These are phyloP conservation scores for Amanita phalloides DNA, from an alignment of 768 basidiomycete species.

Conservation along the genomic window DNA sequence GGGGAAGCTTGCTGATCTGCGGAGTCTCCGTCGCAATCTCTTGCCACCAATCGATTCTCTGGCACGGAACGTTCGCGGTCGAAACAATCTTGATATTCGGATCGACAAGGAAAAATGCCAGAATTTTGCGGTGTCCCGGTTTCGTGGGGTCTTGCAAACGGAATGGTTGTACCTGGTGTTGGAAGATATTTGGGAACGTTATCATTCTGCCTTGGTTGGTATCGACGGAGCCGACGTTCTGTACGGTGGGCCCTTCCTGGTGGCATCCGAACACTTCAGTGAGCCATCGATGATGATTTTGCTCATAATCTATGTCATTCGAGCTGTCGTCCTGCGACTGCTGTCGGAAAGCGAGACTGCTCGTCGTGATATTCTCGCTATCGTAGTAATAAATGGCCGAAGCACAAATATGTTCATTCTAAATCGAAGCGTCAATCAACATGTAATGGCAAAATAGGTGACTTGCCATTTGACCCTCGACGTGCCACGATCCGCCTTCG, in stretches of 20 bases:
- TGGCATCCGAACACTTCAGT: neutral
- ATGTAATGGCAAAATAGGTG: no score
- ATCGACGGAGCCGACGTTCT: slow-evolving; percentile 17
- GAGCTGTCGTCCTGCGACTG: neutral
- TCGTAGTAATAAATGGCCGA: slow-evolving; percentile 15
- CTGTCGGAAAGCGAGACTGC: slow-evolving; percentile 20
- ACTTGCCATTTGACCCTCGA: slow-evolving; percentile 12
- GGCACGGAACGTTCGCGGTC: slow-evolving; percentile 21
- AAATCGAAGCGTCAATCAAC: no score
- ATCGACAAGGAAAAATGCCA: slow-evolving; percentile 28
- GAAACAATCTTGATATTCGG: slow-evolving; percentile 19
- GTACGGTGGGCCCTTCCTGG: slow-evolving; percentile 4
- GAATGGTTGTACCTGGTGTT: slow-evolving; percentile 27
- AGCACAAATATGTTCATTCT: slow-evolving; percentile 6
- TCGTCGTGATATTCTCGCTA: slow-evolving; percentile 19
- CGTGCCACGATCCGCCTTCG: slow-evolving; percentile 22
- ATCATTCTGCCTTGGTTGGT: slow-evolving; percentile 17
- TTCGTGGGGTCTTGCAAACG: slow-evolving; percentile 9
- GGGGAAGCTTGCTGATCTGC: neutral
- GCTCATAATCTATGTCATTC: neutral
- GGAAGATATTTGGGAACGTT: slow-evolving; percentile 27
- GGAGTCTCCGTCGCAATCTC: neutral
- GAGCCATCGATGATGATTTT: neutral
- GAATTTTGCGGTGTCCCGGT: slow-evolving; percentile 25
- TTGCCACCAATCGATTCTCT: slow-evolving; percentile 19